Percentiles rank a stretch among this genome's conserved stretches.
These are phyloP conservation scores for Geranium rotundifolium DNA, from an alignment of 345 rosid species.

Conservation along the genomic window DNA sequence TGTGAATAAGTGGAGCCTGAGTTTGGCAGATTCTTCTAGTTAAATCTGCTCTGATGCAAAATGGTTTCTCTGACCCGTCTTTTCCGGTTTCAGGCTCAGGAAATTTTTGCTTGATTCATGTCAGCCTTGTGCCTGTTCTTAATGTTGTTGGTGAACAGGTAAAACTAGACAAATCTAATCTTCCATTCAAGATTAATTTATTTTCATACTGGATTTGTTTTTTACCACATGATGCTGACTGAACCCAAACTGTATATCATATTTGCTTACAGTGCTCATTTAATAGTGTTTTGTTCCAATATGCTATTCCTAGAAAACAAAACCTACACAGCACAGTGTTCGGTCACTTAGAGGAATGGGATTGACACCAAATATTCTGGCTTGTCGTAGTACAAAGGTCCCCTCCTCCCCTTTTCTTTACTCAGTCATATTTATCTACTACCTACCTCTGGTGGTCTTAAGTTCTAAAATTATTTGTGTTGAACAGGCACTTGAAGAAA, in stretches of 20 bases:
- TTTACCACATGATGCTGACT: neutral
- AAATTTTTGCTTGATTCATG: conserved; percentile 92
- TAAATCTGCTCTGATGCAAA: neutral
- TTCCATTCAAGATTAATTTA: neutral
- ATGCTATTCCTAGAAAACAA: conserved; percentile 56
- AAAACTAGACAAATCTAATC: neutral
- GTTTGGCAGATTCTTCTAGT: neutral
- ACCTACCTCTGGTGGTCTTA: conserved; percentile 1
- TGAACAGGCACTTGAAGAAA: conserved; percentile 76
- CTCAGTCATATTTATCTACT: neutral
- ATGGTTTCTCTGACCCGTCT: conserved; percentile 2
- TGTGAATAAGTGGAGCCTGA: neutral
- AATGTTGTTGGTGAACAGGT: conserved; percentile 99
- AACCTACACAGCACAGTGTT: conserved; percentile 97
- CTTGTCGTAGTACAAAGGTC: conserved; percentile 87
- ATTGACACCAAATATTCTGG: conserved; percentile 74
- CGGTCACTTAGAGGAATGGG: conserved; percentile 78
- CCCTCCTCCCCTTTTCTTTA: conserved; percentile 7
- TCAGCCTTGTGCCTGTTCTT: conserved; percentile 94
- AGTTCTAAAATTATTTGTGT: conserved; percentile 9
- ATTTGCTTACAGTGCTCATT: neutral
- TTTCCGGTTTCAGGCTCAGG: conserved; percentile 50
- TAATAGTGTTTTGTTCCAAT: neutral
- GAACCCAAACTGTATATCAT: neutral
- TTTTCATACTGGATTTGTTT: neutral